Evolutionary conservation across 306 rosid species (phyloP), one percentile per base, ranked within the genome.

Genomic region (Carpinus viminea): DNA sequence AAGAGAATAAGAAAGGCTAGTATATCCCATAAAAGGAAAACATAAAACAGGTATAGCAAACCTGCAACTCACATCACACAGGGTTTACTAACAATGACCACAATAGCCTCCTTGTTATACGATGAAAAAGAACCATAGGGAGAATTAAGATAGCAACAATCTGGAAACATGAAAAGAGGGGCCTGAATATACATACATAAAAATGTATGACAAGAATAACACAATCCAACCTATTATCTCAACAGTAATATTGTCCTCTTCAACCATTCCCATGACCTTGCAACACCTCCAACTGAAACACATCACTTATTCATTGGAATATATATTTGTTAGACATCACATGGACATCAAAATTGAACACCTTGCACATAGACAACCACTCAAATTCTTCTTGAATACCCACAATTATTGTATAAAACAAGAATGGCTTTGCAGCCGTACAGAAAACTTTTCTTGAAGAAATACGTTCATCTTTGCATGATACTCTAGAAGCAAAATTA

Each of bases 1-100:
- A 85, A 48, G 10, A 79, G 34, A 28, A 53, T 87, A 66, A 81
- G 72, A 78, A 76, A 80, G 73, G 43, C 75, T 53, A 83, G 75
- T 52, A 72, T 70, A 71, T 68, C 64, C 13, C 13, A 31, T 28
- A 28, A 17, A 81, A 57, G 53, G 66, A 76, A 82, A 66, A 77
- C 17, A 43, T 20, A 50, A 64, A 77, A 54, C 17, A 0, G 56
- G 50, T 1, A 12, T 59, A 34, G 61, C 69, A 24, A 11, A 18
- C n/a, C 45, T 64, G 70, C 47, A 64, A 64, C 46, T 64, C 46
- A 64, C 8, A 9, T 24, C 65, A 59, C 7, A 59, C 28, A 28
- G 65, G 31, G 34, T 59, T 59, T 1, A 5, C 38, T 59, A 21
- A 59, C 65, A 59, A 59, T 20, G 65, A 24, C 45, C 45, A 41